Percentiles rank a stretch among this genome's conserved stretches.
Evolutionary conservation across 768 basidiomycete genomes (phyloP).

Genomic region (Boletus coccyginus): DNA sequence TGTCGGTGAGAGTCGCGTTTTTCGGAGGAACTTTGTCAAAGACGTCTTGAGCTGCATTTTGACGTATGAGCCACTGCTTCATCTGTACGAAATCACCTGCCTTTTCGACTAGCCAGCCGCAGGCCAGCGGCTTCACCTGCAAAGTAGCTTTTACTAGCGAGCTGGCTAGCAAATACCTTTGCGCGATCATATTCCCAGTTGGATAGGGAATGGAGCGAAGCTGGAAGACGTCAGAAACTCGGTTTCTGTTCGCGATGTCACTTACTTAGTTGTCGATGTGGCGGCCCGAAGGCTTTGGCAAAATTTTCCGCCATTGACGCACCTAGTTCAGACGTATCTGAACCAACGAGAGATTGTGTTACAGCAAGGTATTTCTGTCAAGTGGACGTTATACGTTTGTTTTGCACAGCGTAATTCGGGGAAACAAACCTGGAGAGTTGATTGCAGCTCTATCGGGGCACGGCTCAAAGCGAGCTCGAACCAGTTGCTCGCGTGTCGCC

Average conservation of each 20-base stretch:
- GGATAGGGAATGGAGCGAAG: constrained; percentile 51
- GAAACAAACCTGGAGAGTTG: constrained; percentile 75
- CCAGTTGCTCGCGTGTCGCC: constrained; percentile 77
- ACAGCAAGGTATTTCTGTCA: constrained; percentile 83
- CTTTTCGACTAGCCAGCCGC: constrained; percentile 61
- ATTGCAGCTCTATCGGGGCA: constrained; percentile 89
- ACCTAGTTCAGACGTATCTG: constrained; percentile 83
- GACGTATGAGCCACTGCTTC: not conserved
- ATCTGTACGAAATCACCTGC: constrained; percentile 35
- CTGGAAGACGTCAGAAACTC: constrained; percentile 31
- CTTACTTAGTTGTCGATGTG: constrained; percentile 74
- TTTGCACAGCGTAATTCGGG: not conserved
- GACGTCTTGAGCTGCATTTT: constrained; percentile 47
- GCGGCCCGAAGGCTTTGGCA: constrained; percentile 75
- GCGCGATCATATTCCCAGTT: constrained; percentile 78
- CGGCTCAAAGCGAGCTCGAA: constrained; percentile 82
- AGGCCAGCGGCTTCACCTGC: constrained; percentile 84
- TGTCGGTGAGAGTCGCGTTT: constrained; percentile 55
- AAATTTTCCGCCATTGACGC: constrained; percentile 87
- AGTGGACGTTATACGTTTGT: not conserved
- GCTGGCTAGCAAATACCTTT: constrained; percentile 77
- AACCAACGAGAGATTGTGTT: constrained; percentile 63
- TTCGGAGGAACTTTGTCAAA: constrained; percentile 62
- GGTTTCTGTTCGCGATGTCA: not conserved
- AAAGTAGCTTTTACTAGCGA: constrained; percentile 89